phyloP scores from a whole-genome alignment of 768 basidiomycete genomes.

The Leccinum fibrillosum region DNA sequence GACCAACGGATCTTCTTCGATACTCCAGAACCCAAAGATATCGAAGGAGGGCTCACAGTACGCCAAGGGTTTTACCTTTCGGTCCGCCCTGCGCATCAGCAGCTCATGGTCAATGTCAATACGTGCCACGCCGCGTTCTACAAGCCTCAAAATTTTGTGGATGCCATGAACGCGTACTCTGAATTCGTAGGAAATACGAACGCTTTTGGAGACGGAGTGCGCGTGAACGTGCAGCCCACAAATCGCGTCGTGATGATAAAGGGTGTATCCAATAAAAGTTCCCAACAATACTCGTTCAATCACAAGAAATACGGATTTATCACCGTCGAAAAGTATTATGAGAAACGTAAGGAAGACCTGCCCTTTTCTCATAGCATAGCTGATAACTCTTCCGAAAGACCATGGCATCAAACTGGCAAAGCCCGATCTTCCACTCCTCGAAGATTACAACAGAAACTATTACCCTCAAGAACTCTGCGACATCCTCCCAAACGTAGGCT shows the following conservation, averaged over 20 bases:
- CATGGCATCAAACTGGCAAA: constrained; percentile 33
- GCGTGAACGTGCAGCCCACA: constrained; percentile 60
- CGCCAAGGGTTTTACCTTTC: constrained; percentile 50
- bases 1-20: constrained; percentile 41
- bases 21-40: constrained; percentile 28
- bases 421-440: constrained; percentile 40
- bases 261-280: constrained; percentile 37
- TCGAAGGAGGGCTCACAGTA: constrained; percentile 52
- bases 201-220: constrained; percentile 60
- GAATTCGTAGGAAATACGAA: constrained; percentile 44
- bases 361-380: neutral
- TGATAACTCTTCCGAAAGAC: constrained; percentile 28
- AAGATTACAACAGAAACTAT: constrained; percentile 33
- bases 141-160: constrained; percentile 39
- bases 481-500: constrained; percentile 40
- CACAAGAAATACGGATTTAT: constrained; percentile 33
- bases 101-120: constrained; percentile 51
- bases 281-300: constrained; percentile 41
- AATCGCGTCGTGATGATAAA: constrained; percentile 70
- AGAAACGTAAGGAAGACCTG: constrained; percentile 31
- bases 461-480: constrained; percentile 49
- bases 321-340: constrained; percentile 46
- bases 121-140: constrained; percentile 51
- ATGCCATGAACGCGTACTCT: constrained; percentile 38
- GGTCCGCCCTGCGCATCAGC: constrained; percentile 40